Evolutionary conservation across 306 rosid species (phyloP), one percentile per base, ranked within the genome.

Genomic region (Cicer cuneatum): DNA sequence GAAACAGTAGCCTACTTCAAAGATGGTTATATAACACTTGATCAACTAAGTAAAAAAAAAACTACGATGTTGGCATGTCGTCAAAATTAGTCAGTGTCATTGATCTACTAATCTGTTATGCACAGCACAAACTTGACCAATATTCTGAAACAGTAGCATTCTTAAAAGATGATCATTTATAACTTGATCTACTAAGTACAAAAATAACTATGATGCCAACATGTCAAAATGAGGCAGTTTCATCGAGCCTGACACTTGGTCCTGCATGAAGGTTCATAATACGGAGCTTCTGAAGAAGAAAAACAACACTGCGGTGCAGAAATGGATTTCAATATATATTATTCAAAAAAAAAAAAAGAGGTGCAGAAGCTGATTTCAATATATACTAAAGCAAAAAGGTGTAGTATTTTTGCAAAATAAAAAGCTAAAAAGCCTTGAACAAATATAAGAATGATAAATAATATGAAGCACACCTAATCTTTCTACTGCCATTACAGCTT

Each of bases 401-500:
- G 46, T 29, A 41, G 45, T 21, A 46, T 6, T 64, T 52, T 12
- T 14, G 45, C 8, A 10, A 76, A 77, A 68, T 39, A 54, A 24
- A 59, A 67, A 41, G 72, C 49, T 49, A 74, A 42, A 42, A 10
- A 21, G 40, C 53, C 56, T 37, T 69, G 12, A n/a, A 5, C 8
- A 59, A 71, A 69, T 40, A 66, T n/a, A 78, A 15, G 6, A 69
- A 65, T 51, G 24, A 29, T 29, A 29, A 29, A 69, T 37, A 45
- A 41, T 40, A 60, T 16, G 37, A 64, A 68, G 80, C 85, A 0
- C 86, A 92, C 99, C 99, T 65, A 93, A 92, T 92, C 99, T 90
- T 72, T 92, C 90, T 9, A 92, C 49, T 46, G 99, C 99, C 33
- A 72, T 41, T 51, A 87, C 83, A 76, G 93, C 98, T 82, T 88